These are phyloP conservation scores for Boehmeria nivea DNA, from an alignment of 306 rosid genomes.

Conservation along the genomic window DNA sequence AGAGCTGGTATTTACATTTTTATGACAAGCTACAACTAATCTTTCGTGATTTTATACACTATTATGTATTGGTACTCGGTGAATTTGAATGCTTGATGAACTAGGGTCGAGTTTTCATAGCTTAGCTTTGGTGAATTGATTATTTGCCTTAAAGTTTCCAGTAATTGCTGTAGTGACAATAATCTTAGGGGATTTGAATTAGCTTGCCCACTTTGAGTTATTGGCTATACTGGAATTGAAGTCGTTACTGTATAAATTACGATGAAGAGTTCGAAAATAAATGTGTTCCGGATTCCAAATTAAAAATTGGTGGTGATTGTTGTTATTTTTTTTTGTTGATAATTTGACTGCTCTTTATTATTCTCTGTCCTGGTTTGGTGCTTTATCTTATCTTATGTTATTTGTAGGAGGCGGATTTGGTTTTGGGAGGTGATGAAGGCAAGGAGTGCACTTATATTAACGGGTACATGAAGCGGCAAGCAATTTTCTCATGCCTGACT, in stretches of 20 bases:
- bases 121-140: neutral
- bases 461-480: constrained; percentile 96
- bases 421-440: constrained; percentile 97
- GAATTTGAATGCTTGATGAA: neutral
- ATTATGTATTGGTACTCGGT: neutral
- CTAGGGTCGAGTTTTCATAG: no score
- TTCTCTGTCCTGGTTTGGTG: neutral
- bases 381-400: constrained; percentile 8
- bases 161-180: neutral
- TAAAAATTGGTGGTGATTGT: neutral
- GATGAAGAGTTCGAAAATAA: no score
- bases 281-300: neutral
- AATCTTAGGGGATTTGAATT: neutral
- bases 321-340: neutral
- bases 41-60: neutral
- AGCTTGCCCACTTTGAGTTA: neutral
- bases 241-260: no score
- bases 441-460: constrained; percentile 87
- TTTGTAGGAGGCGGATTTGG: constrained; percentile 78
- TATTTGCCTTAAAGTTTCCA: neutral
- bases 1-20: constrained; percentile 58
- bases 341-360: neutral
- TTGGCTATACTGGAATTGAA: neutral
- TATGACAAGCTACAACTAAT: neutral
- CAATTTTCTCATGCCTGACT: constrained; percentile 93